Conservation (phyloP, 2,329 filamentous ascomycete genomes). For the Endoconidiophora polonica region DNA sequence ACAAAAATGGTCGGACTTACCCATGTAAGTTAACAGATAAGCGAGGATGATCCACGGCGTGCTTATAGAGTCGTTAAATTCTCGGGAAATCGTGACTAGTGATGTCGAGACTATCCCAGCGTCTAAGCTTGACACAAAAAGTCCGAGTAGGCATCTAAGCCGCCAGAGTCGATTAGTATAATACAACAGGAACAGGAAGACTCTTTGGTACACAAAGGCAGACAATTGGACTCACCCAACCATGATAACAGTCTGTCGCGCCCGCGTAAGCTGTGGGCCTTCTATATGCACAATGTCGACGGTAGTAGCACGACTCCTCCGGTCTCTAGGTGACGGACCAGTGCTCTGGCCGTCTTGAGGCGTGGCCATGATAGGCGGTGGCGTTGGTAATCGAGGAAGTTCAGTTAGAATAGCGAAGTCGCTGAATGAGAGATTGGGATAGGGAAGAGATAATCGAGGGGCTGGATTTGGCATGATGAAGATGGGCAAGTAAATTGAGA, state of each 20-base stretch:
- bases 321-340: constrained; percentile 4
- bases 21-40: constrained; percentile 41
- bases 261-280: constrained; percentile 9
- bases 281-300: constrained; percentile 9
- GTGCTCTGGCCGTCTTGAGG: neutral
- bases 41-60: constrained; percentile 38
- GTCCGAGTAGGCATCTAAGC: constrained; percentile 24
- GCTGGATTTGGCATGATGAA: constrained; percentile 7
- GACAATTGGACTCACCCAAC: constrained; percentile 10
- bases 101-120: constrained; percentile 42
- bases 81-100: constrained; percentile 37
- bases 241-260: constrained; percentile 12
- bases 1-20: constrained; percentile 18
- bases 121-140: constrained; percentile 40
- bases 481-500: neutral
- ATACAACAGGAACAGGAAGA: neutral
- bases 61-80: constrained; percentile 33
- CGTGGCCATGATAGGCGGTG: constrained; percentile 3
- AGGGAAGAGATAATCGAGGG: constrained; percentile 19
- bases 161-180: constrained; percentile 17
- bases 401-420: constrained; percentile 17
- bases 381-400: constrained; percentile 7
- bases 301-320: constrained; percentile 6
- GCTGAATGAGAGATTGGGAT: constrained; percentile 20
- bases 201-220: neutral